Percentiles rank a stretch among this genome's conserved stretches.
Evolutionary conservation across 2,329 filamentous ascomycete genomes (phyloP).

Genomic region (Ceratocystis harringtonii): DNA sequence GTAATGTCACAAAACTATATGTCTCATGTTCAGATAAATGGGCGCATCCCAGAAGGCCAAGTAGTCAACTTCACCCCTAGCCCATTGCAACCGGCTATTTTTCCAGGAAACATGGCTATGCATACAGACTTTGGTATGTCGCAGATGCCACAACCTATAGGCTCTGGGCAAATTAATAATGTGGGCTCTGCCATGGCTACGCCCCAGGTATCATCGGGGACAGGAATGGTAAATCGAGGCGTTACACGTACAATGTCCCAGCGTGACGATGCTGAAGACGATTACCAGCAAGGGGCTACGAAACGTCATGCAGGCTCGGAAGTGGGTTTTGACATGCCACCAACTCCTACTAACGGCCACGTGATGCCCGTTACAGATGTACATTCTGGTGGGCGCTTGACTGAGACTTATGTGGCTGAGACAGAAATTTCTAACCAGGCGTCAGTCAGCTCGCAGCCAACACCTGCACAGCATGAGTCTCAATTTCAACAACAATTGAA

Average conservation of each 20-base stretch:
- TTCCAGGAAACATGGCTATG: not conserved
- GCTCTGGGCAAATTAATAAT: not conserved
- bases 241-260: conserved; percentile 2
- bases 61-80: not conserved
- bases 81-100: not conserved
- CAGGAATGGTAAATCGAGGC: not conserved
- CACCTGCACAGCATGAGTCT: too few relatives aligned
- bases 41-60: not conserved
- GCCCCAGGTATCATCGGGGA: not conserved
- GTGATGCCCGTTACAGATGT: not conserved
- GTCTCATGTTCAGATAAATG: not conserved
- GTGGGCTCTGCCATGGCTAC: not conserved
- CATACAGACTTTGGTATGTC: not conserved
- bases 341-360: not conserved
- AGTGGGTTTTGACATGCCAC: not conserved
- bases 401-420: not conserved
- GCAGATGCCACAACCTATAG: not conserved
- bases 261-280: not conserved
- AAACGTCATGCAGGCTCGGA: not conserved
- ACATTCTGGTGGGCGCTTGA: not conserved
- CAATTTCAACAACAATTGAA: too few relatives aligned
- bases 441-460: too few relatives aligned
- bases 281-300: not conserved
- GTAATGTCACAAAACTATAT: not conserved
- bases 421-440: not conserved